phyloP scores from a whole-genome alignment of 352 stramenopile species.

The Phytopythium mirpurense region DNA sequence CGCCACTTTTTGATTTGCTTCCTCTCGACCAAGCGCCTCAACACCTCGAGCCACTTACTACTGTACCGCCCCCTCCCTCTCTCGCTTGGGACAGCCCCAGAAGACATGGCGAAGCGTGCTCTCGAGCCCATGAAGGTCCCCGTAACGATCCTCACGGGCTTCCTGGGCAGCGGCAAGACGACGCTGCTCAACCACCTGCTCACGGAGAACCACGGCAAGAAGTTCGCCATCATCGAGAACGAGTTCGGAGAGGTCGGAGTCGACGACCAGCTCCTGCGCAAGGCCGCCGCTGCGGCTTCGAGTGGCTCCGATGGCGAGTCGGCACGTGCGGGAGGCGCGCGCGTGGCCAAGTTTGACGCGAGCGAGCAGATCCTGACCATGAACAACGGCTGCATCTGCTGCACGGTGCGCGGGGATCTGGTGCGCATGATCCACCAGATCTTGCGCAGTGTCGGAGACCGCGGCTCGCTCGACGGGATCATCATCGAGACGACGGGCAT shows the following conservation, averaged over 20 bases:
- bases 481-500: conserved; percentile 90
- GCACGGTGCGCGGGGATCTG: conserved; percentile 89
- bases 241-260: conserved; percentile 94
- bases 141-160: conserved; percentile 91
- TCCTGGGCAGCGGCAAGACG: conserved; percentile 92
- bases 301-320: neutral
- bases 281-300: conserved; percentile 6
- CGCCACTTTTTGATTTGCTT: neutral
- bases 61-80: too few species aligned
- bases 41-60: neutral
- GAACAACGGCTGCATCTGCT: conserved; percentile 97
- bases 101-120: conserved; percentile 27
- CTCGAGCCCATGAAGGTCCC: conserved; percentile 37
- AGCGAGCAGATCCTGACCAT: conserved; percentile 86
- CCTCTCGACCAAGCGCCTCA: neutral
- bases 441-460: conserved; percentile 35
- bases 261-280: conserved; percentile 86
- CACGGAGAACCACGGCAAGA: conserved; percentile 83
- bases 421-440: conserved; percentile 51
- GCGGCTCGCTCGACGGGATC: conserved; percentile 63
- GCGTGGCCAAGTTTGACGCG: conserved; percentile 31
- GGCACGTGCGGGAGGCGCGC: conserved; percentile 13
- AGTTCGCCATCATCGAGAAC: conserved; percentile 96
- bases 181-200: conserved; percentile 95
- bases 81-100: neutral